These are phyloP conservation scores for Orobanche coerulescens DNA, from an alignment of 257 asterid genomes.

Conservation along the genomic window DNA sequence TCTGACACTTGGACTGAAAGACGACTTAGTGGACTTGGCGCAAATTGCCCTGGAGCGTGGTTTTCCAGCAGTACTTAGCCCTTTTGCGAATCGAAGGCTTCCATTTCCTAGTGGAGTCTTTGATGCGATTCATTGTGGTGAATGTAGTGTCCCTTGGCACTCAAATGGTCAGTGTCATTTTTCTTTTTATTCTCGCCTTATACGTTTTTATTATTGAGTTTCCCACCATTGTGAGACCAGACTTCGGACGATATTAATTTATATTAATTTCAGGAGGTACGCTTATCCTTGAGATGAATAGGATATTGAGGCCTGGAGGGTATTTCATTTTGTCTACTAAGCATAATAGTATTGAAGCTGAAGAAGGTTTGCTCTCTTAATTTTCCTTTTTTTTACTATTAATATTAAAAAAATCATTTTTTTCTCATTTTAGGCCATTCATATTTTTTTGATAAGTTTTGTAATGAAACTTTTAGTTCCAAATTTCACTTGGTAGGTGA, in stretches of 20 bases:
- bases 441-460: background rate
- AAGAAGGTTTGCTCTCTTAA: conserved; percentile 62
- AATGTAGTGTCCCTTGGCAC: too few species aligned
- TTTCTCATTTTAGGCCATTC: too few species aligned
- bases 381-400: background rate
- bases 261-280: conserved; percentile 58
- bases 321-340: conserved; percentile 74
- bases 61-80: too few species aligned
- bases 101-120: too few species aligned
- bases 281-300: conserved; percentile 82
- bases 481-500: too few species aligned
- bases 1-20: too few species aligned
- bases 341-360: conserved; percentile 71
- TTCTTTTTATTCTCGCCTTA: conserved; percentile 21
- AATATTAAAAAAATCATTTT: too few species aligned
- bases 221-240: background rate
- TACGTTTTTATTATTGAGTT: conserved; percentile 6
- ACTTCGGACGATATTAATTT: background rate
- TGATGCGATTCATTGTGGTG: too few species aligned
- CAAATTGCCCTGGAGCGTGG: too few species aligned
- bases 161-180: too few species aligned
- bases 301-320: conserved; percentile 95
- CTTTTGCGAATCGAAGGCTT: too few species aligned
- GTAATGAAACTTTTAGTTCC: background rate
- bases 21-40: too few species aligned